Evolutionary conservation across 371 early-diverging fungal genomes (phyloP), one percentile per base, ranked within the genome.

Genomic region (Mortierella sp.): DNA sequence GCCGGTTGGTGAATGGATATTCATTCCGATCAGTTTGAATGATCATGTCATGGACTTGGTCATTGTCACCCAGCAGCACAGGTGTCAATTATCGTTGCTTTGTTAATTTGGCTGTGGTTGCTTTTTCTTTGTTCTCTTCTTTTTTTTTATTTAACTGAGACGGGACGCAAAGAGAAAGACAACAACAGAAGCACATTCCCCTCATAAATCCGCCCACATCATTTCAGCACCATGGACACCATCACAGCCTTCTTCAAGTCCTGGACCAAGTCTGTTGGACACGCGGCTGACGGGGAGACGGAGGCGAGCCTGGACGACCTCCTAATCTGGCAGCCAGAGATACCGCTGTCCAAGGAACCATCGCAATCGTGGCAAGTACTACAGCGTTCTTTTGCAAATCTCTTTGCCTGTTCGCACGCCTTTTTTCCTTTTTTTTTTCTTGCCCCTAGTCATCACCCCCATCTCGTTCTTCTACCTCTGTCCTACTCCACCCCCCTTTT

Each of bases 281-380:
- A 23, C 7, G 2, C 24, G 15, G 43, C 24, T 8, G 39, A 21
- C n/a, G n/a, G n/a, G n/a, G n/a, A n/a, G n/a, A 27, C 44, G 41
- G 30, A 26, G 32, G 17, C 39, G 19, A 34, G n/a, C n/a, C n/a
- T n/a, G 14, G 48, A 27, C 32, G 42, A 48, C 23, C 23, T 9
- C 8, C 34, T 54, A 17, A 19, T 75, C 6, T 76, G 78, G 78
- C 65, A 58, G 42, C 78, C 78, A 60, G 78, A 76, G 50, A 70
- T 76, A 3, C 78, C 78, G 4, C 28, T 65, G 44, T 76, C 70
- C 46, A 76, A 65, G 27, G 64, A 70, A 31, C 70, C 78, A 15
- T 76, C 70, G 27, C 57, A 76, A 39, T 76, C 78, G 21, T 70
- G 78, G 78, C 56, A 64, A 60, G 65, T 64, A 15, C 51, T n/a